Evolutionary conservation across 352 stramenopile species (phyloP).

Genomic region (Pythium sp.): DNA sequence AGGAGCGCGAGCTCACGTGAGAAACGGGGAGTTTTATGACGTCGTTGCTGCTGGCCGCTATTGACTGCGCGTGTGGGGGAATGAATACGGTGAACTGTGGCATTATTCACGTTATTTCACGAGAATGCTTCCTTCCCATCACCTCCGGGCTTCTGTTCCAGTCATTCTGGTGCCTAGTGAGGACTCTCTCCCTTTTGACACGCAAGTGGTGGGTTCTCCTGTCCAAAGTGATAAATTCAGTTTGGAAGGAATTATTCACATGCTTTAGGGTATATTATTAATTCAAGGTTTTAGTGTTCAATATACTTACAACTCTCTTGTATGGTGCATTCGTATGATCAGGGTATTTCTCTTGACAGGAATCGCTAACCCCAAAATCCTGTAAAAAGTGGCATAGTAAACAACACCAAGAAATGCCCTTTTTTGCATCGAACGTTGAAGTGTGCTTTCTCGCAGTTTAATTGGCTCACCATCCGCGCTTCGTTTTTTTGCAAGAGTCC

Average conservation of each 20-base stretch:
- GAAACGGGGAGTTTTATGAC: not conserved
- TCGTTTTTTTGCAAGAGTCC: conserved; percentile 6
- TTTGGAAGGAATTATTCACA: too few species aligned
- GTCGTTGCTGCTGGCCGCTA: not conserved
- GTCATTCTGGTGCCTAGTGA: not conserved
- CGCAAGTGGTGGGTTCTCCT: not conserved
- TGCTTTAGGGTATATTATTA: too few species aligned
- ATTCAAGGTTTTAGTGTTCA: too few species aligned
- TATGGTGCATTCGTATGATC: not conserved
- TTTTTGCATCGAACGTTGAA: not conserved
- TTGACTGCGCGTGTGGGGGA: not conserved
- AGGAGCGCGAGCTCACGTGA: conserved; percentile 16
- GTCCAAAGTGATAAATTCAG: not conserved
- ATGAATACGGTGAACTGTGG: not conserved
- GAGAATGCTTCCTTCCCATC: not conserved
- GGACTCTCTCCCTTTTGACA: conserved; percentile 1
- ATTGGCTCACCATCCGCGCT: not conserved
- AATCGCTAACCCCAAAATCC: not conserved
- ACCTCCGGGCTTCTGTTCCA: not conserved
- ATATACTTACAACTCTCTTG: too few species aligned
- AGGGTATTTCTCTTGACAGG: not conserved
- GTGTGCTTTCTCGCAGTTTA: not conserved
- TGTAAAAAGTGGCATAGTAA: not conserved
- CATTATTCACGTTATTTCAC: not conserved
- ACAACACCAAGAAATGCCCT: not conserved